Base-by-base conservation (phyloP, 371 early-diverging fungal species). In the Mortierella sp. region DNA sequence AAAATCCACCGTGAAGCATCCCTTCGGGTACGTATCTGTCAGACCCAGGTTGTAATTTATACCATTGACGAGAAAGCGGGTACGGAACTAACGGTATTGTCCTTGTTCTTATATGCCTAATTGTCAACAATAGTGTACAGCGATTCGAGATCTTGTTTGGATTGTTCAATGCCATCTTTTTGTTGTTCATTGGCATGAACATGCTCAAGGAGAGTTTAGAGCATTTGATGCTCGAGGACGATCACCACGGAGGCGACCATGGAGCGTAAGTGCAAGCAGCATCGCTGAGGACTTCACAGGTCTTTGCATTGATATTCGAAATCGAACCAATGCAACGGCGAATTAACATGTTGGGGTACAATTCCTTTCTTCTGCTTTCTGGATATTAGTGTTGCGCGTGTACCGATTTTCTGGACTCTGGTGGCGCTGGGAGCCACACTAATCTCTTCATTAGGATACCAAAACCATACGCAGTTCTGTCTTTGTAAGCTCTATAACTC, bases 171-270 rank as follows among this genome's bases (percentile, higher is more conserved):
- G 90, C 90, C 11, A 91, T 94, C 58, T 94, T 91, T 77, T 84
- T 94, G 34, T 78, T 94, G 57, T 94, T 93, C 81, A 91, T 89
- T n/a, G 92, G 92, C 5, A 93, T 94, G 92, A 90, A 93, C 77
- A 92, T 90, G 77, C 90, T 92, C n/a, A 94, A 94, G 77, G 94
- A 94, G 86, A 91, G 92, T 26, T 79, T 93, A 34, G 93, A 94
- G 68, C 93, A 94, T 78, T 76, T 92, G 38, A 87, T 94, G 73
- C 81, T 92, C 42, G 91, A 91, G 73, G 88, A 84, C 14, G 88
- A 89, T 34, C 90, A 92, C 72, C 89, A 90, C 58, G 82, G 86
- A 54, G 87, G 85, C 52, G 79, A 82, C 19, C 87, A 89, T 84
- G 84, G 83, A 86, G 83, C 88, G 77, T 80, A 75, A 77, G 83